Conservation (phyloP, 441 rosid species). For the Corymbia calophylla region DNA sequence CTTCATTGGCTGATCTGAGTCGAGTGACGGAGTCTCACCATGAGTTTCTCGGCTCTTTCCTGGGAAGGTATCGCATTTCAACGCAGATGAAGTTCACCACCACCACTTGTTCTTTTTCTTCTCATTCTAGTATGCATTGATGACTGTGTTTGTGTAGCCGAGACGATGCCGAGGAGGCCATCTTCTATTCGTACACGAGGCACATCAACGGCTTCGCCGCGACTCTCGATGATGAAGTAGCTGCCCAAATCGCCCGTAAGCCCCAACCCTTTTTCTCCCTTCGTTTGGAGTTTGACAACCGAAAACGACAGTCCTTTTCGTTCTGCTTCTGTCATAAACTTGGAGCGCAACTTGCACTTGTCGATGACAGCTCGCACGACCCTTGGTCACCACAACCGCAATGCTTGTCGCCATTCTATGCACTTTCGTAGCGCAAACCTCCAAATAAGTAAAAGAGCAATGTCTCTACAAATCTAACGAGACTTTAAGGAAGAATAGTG, state of each 20-base stretch:
- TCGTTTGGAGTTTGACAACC: neutral
- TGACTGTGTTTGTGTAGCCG: slow-evolving; percentile 17
- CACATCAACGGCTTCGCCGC: slow-evolving; percentile 73
- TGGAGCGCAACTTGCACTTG: neutral
- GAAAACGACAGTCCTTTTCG: neutral
- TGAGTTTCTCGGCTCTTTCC: slow-evolving; percentile 43
- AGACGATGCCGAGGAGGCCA: slow-evolving; percentile 29
- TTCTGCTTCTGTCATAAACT: neutral
- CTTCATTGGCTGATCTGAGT: slow-evolving; percentile 19
- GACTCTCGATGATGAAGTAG: slow-evolving; percentile 29
- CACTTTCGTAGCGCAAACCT: neutral
- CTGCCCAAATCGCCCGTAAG: slow-evolving; percentile 36
- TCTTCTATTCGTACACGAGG: slow-evolving; percentile 55
- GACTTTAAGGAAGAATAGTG: neutral
- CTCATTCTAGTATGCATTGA: neutral
- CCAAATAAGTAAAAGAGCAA: neutral
- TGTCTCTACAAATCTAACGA: neutral
- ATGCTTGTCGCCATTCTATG: neutral
- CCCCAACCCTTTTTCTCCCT: neutral
- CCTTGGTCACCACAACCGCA: neutral
- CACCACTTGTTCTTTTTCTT: neutral
- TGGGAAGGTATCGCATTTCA: slow-evolving; percentile 28
- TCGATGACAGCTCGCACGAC: neutral
- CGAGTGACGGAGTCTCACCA: slow-evolving; percentile 38
- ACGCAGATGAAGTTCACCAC: neutral